Percentiles rank a stretch among this genome's conserved stretches.
phyloP scores from a whole-genome alignment of 345 rosid genomes.

The Citropsis articulata region DNA sequence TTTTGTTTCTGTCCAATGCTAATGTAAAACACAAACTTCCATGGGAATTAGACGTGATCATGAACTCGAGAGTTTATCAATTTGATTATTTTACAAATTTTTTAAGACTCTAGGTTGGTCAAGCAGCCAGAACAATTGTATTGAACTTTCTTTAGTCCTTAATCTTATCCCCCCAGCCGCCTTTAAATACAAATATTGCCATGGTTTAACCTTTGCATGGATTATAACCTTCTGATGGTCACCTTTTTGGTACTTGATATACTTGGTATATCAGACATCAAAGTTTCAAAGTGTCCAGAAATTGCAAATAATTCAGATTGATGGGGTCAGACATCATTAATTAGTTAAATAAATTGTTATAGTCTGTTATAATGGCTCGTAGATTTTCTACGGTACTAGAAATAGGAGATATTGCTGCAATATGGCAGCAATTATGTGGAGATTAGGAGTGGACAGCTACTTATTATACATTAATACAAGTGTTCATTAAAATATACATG shows the following conservation, averaged over 20 bases:
- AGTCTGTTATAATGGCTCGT: not conserved
- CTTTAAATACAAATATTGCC: not conserved
- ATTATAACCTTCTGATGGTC: not conserved
- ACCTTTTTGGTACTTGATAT: not conserved
- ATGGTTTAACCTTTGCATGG: not conserved
- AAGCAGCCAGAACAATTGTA: not conserved
- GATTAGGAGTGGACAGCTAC: not conserved
- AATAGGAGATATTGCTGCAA: not conserved
- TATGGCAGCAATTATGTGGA: not conserved
- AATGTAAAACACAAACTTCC: not conserved
- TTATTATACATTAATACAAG: not conserved
- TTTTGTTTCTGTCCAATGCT: not conserved
- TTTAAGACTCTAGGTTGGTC: not conserved
- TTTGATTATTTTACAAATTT: not conserved
- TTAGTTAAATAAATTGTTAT: not conserved
- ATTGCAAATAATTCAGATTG: not conserved
- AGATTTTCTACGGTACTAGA: not conserved
- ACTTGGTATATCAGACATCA: not conserved
- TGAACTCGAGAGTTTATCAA: not conserved
- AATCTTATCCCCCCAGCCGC: constrained; percentile 8
- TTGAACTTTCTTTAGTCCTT: constrained; percentile 1
- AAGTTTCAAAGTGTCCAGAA: not conserved
- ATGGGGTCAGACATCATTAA: not conserved
- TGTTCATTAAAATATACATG: not conserved
- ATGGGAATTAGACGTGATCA: not conserved